Percentiles rank a stretch among this genome's conserved stretches.
These are phyloP conservation scores for Plenodomus tracheiphilus DNA, from an alignment of 2,329 filamentous ascomycete genomes.

Conservation along the genomic window DNA sequence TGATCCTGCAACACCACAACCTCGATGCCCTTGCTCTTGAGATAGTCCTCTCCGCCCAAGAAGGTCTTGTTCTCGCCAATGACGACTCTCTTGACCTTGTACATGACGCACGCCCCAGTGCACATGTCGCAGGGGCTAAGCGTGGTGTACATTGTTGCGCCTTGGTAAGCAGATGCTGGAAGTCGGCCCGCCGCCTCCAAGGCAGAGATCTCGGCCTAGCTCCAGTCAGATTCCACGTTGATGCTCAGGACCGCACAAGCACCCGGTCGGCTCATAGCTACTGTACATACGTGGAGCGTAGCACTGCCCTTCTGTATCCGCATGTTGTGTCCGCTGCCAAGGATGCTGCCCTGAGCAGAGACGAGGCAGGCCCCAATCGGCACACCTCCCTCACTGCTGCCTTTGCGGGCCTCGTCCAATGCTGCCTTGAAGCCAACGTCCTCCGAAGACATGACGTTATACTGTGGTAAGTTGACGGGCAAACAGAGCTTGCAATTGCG, in stretches of 20 bases:
- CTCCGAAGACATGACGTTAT: conserved; percentile 29
- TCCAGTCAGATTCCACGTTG: conserved; percentile 7
- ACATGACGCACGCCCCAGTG: conserved; percentile 75
- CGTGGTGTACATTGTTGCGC: conserved; percentile 82
- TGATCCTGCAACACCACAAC: conserved; percentile 70
- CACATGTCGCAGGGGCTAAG: conserved; percentile 82
- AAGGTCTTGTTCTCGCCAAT: conserved; percentile 77
- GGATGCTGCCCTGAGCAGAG: conserved; percentile 68
- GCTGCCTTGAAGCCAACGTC: conserved; percentile 59
- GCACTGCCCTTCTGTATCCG: conserved; percentile 72
- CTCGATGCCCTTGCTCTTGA: conserved; percentile 69
- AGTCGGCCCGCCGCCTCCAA: conserved; percentile 74
- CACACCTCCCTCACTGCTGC: conserved; percentile 61
- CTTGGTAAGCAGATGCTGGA: conserved; percentile 68
- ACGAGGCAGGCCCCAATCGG: conserved; percentile 66
- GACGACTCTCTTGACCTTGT: conserved; percentile 73
- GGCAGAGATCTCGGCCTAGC: conserved; percentile 74
- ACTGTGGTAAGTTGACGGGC: background rate
- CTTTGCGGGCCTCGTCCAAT: conserved; percentile 60
- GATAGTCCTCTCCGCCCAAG: conserved; percentile 71
- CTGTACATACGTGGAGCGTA: conserved; percentile 66
- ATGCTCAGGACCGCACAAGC: background rate
- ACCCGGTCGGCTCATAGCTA: background rate
- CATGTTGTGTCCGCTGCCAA: conserved; percentile 76
- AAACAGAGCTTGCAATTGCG: background rate